These are phyloP conservation scores for Pneumocystis wakefieldiae DNA, from an alignment of 1,139 yeast genomes.

Conservation along the genomic window DNA sequence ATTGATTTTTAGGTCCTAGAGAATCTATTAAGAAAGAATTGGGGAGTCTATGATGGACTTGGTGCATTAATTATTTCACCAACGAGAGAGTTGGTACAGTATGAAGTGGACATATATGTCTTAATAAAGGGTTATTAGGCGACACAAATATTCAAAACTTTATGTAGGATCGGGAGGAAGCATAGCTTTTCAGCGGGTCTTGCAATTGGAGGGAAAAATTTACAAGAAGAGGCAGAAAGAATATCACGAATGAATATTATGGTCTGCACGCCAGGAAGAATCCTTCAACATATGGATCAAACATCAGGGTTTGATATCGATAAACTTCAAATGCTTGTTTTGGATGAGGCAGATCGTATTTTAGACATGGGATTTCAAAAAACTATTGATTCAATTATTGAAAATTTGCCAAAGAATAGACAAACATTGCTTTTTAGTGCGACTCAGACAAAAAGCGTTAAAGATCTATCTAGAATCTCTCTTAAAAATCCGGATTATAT, in stretches of 20 bases:
- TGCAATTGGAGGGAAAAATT: conserved; percentile 94
- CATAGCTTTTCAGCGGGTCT: conserved; percentile 82
- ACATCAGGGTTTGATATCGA: conserved; percentile 70
- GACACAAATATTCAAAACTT: conserved; percentile 81
- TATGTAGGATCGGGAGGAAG: conserved; percentile 66
- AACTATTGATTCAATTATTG: conserved; percentile 71
- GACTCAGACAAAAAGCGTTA: conserved; percentile 77
- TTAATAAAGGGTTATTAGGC: conserved; percentile 29
- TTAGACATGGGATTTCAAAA: conserved; percentile 92
- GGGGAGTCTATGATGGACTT: conserved; percentile 82
- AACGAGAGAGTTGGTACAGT: conserved; percentile 53
- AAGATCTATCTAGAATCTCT: conserved; percentile 78
- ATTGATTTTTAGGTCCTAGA: conserved; percentile 14
- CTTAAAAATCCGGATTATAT: conserved; percentile 55
- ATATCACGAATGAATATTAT: conserved; percentile 69
- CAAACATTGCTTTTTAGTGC: conserved; percentile 88
- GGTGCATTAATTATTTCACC: conserved; percentile 90
- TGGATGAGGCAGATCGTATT: conserved; percentile 94
- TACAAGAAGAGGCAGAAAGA: conserved; percentile 72
- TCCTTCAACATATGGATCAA: conserved; percentile 89
- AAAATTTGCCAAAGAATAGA: conserved; percentile 62
- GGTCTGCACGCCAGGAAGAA: conserved; percentile 92
- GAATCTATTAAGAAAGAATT: conserved; percentile 40
- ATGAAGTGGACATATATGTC: not conserved
- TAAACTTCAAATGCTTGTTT: conserved; percentile 64